These are phyloP conservation scores for Colletotrichum karsti DNA, from an alignment of 2,329 filamentous ascomycete species.

Conservation along the genomic window DNA sequence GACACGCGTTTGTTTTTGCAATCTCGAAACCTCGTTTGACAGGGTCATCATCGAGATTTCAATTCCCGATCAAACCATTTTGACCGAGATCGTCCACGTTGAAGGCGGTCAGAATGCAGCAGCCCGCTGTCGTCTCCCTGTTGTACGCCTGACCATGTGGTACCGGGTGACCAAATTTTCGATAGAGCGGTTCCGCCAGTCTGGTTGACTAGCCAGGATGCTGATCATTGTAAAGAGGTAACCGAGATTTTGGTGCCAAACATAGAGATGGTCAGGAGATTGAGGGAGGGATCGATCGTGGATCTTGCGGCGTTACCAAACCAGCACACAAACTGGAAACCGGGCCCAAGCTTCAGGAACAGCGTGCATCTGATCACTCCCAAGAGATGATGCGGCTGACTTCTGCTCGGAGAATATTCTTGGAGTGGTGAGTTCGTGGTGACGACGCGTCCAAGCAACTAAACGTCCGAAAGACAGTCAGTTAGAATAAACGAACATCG, in stretches of 20 bases:
- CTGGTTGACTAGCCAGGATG: constrained; percentile 27
- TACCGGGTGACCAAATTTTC: not conserved
- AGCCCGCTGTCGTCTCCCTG: constrained; percentile 4
- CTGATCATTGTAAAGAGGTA: constrained; percentile 4
- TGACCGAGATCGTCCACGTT: not conserved
- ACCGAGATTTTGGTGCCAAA: constrained; percentile 14
- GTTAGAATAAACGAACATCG: not conserved
- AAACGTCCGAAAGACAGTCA: not conserved
- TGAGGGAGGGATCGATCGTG: constrained; percentile 18
- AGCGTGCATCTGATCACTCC: not conserved
- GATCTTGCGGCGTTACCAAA: constrained; percentile 5
- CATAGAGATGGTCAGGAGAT: constrained; percentile 14
- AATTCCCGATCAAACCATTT: not conserved
- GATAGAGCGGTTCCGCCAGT: constrained; percentile 15
- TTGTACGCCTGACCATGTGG: constrained; percentile 12
- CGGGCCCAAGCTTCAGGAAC: not conserved
- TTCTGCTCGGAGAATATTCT: not conserved
- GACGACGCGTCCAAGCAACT: not conserved
- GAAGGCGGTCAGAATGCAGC: constrained; percentile 15
- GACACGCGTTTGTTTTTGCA: constrained; percentile 16
- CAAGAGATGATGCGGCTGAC: not conserved
- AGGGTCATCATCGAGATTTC: constrained; percentile 17
- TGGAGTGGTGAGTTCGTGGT: not conserved
- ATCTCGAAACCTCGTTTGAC: not conserved
- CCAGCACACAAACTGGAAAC: not conserved